Base-by-base conservation (phyloP, 345 rosid genomes). In the Arabidopsis suecica region DNA sequence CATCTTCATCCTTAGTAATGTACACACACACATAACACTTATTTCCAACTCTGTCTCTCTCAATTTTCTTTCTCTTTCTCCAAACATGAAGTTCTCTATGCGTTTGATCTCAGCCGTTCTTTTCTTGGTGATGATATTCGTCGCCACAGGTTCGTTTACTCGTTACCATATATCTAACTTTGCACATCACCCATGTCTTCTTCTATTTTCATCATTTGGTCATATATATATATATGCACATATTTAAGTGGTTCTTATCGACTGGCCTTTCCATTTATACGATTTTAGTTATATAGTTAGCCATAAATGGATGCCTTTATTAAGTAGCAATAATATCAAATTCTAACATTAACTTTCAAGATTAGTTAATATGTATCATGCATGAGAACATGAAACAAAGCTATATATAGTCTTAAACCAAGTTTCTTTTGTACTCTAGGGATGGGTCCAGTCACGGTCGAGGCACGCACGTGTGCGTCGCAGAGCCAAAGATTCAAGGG, bases 401-500 rank as follows among this genome's bases (percentile, higher is more conserved):
- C 3, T 61, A 22, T 23, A 32, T 2, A 6, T 7, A 44, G 49
- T 14, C 14, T 1, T 41, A 33, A 58, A 33, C 42, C 25, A 64
- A 64, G 0, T 18, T 16, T 20, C 3, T 4, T 5, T 9, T 40
- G 16, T 13, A 8, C 4, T 66, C 11, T 37, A 76, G 79, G 57
- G 12, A 60, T 49, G 44, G 68, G 73, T n/a, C 73, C 62, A 57
- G 59, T 60, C 47, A 54, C 14, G 2, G 70, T 38, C 3, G 79
- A 83, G 34, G 81, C 54, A 3, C 75, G 88, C 12, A 22, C 42
- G 0, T 81, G 85, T 47, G 70, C 63, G 71, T 79, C 84, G 7
- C 30, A 73, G 68, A 81, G 84, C 77, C 82, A 76, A 41, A 28
- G 32, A 12, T 85, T 78, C 57, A 73, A 76, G 78, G 88, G 88